Conservation (phyloP, 176 grass and related monocot species). For the Stipa capillata region DNA sequence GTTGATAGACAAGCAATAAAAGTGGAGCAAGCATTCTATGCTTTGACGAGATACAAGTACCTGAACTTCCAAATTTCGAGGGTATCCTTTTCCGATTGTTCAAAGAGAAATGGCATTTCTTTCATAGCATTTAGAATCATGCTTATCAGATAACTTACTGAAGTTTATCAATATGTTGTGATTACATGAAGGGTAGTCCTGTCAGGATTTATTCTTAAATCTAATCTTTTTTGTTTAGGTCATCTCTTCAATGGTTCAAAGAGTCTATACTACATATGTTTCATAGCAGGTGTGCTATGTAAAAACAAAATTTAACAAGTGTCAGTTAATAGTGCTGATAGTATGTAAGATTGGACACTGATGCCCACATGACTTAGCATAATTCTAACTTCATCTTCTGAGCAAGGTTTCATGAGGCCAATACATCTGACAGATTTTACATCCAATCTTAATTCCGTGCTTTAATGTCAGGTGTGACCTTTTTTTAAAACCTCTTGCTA, state of each 20-base stretch:
- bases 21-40: constrained; percentile 76
- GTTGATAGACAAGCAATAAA: constrained; percentile 66
- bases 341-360: no score
- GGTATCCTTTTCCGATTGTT: not conserved
- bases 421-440: not conserved
- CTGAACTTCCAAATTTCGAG: not conserved
- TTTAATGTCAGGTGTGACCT: not conserved
- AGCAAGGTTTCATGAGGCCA: not conserved
- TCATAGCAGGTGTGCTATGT: not conserved
- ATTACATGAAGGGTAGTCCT: not conserved
- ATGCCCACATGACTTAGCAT: no score
- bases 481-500: no score
- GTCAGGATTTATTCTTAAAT: not conserved
- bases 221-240: not conserved
- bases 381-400: not conserved
- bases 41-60: no score
- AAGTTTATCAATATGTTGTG: not conserved
- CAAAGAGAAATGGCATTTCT: no score
- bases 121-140: not conserved
- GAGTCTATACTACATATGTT: not conserved
- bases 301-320: not conserved
- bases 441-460: not conserved
- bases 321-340: not conserved
- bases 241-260: not conserved
- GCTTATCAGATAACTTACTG: not conserved